Conservation (phyloP, 495 filamentous ascomycete species). For the Cercophora scortea region DNA sequence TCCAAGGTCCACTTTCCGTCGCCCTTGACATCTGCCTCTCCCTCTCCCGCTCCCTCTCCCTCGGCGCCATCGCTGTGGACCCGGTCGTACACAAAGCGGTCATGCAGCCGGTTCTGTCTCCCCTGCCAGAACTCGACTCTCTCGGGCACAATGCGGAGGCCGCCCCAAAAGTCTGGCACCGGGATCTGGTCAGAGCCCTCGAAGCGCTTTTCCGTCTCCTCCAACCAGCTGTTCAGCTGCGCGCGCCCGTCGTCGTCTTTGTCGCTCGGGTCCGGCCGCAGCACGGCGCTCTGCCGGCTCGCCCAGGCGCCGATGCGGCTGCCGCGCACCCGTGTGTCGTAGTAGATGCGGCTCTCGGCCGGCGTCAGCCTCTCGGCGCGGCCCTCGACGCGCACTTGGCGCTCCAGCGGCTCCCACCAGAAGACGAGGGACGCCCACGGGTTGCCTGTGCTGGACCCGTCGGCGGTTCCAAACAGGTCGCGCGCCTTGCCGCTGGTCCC, state of each 20-base stretch:
- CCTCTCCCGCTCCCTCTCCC: background rate
- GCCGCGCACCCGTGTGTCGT: constrained; percentile 68
- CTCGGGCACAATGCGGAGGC: constrained; percentile 76
- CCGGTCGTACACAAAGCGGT: constrained; percentile 81
- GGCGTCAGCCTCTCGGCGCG: constrained; percentile 53
- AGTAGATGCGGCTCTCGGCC: constrained; percentile 83
- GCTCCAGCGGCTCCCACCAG: constrained; percentile 67
- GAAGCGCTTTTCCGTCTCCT: constrained; percentile 65
- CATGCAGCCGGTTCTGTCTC: constrained; percentile 76
- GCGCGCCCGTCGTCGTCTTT: constrained; percentile 51
- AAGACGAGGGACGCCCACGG: constrained; percentile 65
- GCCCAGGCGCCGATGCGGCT: constrained; percentile 91
- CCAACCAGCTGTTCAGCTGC: constrained; percentile 59
- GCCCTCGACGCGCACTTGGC: constrained; percentile 84
- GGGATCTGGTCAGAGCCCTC: constrained; percentile 70
- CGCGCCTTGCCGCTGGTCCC: constrained; percentile 62
- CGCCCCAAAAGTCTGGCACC: constrained; percentile 91
- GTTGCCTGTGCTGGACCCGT: constrained; percentile 40
- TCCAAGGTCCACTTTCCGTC: constrained; percentile 48
- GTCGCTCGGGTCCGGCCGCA: constrained; percentile 38
- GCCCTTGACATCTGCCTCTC: constrained; percentile 2
- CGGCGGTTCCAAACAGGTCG: constrained; percentile 43
- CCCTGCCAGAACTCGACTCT: constrained; percentile 95
- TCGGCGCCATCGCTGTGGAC: constrained; percentile 17
- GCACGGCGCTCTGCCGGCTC: constrained; percentile 72